Conservation (phyloP, 257 asterid species). For the Echium plantagineum region DNA sequence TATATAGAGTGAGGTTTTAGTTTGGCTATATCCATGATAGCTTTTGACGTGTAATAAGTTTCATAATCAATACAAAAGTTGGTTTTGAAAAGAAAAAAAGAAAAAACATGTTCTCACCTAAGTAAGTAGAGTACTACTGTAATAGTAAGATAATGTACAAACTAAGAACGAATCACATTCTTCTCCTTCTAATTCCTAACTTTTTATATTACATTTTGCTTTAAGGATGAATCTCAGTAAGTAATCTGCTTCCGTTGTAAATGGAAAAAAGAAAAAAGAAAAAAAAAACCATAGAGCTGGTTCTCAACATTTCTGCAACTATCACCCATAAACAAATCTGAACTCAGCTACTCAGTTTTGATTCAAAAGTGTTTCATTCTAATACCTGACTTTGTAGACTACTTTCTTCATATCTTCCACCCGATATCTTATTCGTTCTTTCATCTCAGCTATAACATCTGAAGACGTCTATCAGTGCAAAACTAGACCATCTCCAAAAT, state of each 20-base stretch:
- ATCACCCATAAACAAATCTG: constrained; percentile 1
- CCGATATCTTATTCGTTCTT: neutral
- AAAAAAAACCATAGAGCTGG: neutral
- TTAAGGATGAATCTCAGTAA: neutral
- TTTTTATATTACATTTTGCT: neutral
- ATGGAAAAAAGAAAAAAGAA: neutral
- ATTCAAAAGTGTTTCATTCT: neutral
- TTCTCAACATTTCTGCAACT: neutral
- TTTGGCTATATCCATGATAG: too few species aligned
- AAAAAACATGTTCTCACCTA: too few species aligned
- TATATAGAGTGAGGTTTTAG: too few species aligned
- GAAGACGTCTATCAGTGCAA: constrained; percentile 1
- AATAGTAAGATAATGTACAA: neutral
- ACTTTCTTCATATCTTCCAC: neutral
- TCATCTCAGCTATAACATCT: neutral
- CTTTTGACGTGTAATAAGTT: too few species aligned
- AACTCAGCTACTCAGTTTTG: neutral
- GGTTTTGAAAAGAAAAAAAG: too few species aligned
- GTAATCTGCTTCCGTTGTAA: neutral
- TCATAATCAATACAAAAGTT: too few species aligned
- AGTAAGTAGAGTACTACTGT: too few species aligned
- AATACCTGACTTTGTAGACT: neutral
- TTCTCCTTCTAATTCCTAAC: neutral
- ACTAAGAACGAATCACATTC: neutral
- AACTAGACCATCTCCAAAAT: constrained; percentile 78